Conservation (phyloP, 2,329 filamentous ascomycete species). For the Talaromyces albobiverticillius region DNA sequence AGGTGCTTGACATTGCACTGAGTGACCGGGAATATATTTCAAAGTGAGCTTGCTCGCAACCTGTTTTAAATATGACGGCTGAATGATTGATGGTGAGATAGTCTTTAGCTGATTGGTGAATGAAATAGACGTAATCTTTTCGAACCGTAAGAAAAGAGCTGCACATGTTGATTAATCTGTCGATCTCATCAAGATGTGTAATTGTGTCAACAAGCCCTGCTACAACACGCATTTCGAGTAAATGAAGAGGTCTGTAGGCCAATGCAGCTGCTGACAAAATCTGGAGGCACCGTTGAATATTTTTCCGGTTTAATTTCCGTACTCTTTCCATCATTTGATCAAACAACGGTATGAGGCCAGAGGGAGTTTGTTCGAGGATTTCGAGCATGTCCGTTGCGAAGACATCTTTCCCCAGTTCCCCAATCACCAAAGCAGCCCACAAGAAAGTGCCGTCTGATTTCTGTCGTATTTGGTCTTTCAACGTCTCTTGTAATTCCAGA, state of each 20-base stretch:
- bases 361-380: slow-evolving; percentile 14
- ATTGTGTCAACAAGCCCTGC: slow-evolving; percentile 16
- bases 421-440: slow-evolving; percentile 43
- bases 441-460: slow-evolving; percentile 45
- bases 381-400: slow-evolving; percentile 14
- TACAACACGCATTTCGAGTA: slow-evolving; percentile 30
- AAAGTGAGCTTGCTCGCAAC: slow-evolving; percentile 25
- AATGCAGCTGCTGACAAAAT: slow-evolving; percentile 30
- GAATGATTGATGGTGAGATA: slow-evolving; percentile 24
- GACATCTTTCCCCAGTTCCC: slow-evolving; percentile 25
- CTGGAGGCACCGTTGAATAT: slow-evolving; percentile 26
- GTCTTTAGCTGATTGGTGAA: slow-evolving; percentile 47
- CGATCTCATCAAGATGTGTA: slow-evolving; percentile 14
- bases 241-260: slow-evolving; percentile 33
- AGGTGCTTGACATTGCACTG: slow-evolving; percentile 22
- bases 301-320: slow-evolving; percentile 21
- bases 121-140: slow-evolving; percentile 30
- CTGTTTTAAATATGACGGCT: slow-evolving; percentile 27
- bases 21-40: slow-evolving; percentile 36
- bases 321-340: neutral
- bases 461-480: slow-evolving; percentile 22
- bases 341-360: neutral
- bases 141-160: slow-evolving; percentile 41
- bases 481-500: slow-evolving; percentile 16
- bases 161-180: slow-evolving; percentile 30